These are phyloP conservation scores for Candida jianshihensis DNA, from an alignment of 805 yeast species.

Conservation along the genomic window DNA sequence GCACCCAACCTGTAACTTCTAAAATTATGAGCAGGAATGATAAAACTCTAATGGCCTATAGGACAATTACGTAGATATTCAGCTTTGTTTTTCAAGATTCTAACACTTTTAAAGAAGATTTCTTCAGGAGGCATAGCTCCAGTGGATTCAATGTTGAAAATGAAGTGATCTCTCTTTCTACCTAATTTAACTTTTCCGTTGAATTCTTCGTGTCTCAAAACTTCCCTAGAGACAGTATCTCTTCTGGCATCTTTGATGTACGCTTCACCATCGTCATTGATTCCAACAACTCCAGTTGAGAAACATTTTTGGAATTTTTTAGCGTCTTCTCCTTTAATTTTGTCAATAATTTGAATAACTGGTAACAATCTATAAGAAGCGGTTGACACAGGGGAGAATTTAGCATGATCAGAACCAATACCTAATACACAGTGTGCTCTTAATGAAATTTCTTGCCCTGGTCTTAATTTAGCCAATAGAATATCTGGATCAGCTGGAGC, in stretches of 20 bases:
- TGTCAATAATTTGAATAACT: conserved; percentile 65
- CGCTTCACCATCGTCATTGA: conserved; percentile 62
- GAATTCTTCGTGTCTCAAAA: conserved; percentile 87
- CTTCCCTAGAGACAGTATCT: conserved; percentile 97
- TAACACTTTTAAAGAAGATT: conserved; percentile 84
- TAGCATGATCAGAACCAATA: conserved; percentile 92
- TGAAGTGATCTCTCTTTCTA: conserved; percentile 85
- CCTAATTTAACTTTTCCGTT: conserved; percentile 86
- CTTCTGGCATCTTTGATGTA: conserved; percentile 82
- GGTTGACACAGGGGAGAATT: conserved; percentile 94
- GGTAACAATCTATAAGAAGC: conserved; percentile 95
- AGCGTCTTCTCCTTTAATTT: conserved; percentile 75
- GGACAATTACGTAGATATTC: conserved; percentile 75
- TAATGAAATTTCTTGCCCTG: conserved; percentile 92
- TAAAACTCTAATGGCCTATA: conserved; percentile 44
- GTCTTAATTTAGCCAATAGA: conserved; percentile 84
- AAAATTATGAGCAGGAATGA: too few species aligned
- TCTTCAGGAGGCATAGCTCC: conserved; percentile 98
- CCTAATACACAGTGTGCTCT: conserved; percentile 90
- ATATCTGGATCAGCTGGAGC: conserved; percentile 84
- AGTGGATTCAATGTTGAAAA: conserved; percentile 88
- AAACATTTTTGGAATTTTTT: conserved; percentile 79
- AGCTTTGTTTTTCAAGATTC: conserved; percentile 80
- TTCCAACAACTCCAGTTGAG: conserved; percentile 86
- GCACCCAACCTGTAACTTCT: too few species aligned